Base-by-base conservation (phyloP, 345 rosid genomes). In the Aethionema arabicum region DNA sequence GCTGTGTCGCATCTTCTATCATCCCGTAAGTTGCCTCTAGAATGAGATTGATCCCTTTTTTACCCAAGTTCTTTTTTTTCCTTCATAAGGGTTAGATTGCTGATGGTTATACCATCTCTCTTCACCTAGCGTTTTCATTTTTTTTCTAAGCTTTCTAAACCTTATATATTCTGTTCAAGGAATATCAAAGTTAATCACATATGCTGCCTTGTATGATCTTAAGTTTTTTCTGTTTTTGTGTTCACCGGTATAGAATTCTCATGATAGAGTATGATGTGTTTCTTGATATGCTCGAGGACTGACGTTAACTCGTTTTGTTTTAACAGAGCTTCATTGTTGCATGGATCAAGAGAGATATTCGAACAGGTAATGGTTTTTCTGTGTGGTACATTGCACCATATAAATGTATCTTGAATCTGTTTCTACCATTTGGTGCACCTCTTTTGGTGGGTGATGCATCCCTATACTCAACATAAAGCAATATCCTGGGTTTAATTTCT, bases 281-380 rank as follows among this genome's bases (percentile, higher is more conserved):
- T 51, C 63, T 15, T 43, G 36, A 50, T 63, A 43, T 21, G 44
- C 46, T 65, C 46, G 62, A 39, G 32, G 40, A 16, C 54, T 74
- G 56, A 64, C 42, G 6, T 45, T 11, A 44, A n/a, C 47, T 41
- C 64, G 54, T 58, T 47, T 78, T 60, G 21, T 74, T 77, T 68
- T 46, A 54, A 62, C 41, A 93, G 97, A 72, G 92, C 96, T 59
- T 84, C 97, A 10, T 68, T 87, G 73, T 38, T 93, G 79, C 99
- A 83, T 69, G 99, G 99, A 51, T 82, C 78, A 63, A 84, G 99
- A 72, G 97, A 85, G 80, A 72, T 61, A 52, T 84, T 87, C 49
- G 96, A 87, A 77, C 86, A 74, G 88, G 99, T 93, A 81, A 75
- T 63, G 38, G 14, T 36, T 40, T 35, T 68, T 33, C 15, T 38